Evolutionary conservation across 768 basidiomycete genomes (phyloP).

Genomic region (Pleurotus platypus): DNA sequence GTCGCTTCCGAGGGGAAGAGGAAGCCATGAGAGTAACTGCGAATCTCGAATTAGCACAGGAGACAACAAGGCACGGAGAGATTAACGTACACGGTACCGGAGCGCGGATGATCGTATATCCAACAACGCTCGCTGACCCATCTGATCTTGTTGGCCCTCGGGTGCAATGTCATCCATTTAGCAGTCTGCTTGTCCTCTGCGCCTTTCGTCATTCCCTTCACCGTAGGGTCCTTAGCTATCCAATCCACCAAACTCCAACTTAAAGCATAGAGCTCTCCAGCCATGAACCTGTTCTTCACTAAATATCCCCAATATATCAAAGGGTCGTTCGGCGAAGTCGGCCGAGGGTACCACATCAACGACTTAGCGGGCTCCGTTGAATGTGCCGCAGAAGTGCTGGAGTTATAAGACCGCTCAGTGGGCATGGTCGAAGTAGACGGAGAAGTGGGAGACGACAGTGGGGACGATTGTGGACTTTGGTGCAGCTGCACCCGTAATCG

Average conservation of each 20-base stretch:
- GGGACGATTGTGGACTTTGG: conserved; percentile 23
- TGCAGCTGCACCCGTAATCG: conserved; percentile 78
- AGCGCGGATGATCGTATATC: conserved; percentile 97
- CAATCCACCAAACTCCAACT: conserved; percentile 87
- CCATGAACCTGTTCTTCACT: conserved; percentile 93
- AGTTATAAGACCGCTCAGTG: too few species aligned
- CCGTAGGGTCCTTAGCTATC: conserved; percentile 70
- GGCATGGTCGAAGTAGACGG: not conserved
- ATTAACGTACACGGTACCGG: conserved; percentile 79
- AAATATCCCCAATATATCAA: conserved; percentile 88
- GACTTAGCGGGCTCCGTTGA: too few species aligned
- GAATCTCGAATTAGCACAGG: not conserved
- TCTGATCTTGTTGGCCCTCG: conserved; percentile 69
- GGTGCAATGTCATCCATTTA: conserved; percentile 89
- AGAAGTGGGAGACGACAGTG: not conserved
- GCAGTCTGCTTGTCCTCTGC: conserved; percentile 93
- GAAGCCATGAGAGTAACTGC: conserved; percentile 91
- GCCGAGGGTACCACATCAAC: conserved; percentile 1
- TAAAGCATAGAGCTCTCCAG: conserved; percentile 87
- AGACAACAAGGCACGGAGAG: conserved; percentile 9
- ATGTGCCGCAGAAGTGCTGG: too few species aligned
- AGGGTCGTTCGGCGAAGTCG: conserved; percentile 44
- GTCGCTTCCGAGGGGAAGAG: conserved; percentile 86
- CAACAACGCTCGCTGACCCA: conserved; percentile 94
- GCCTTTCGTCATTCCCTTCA: conserved; percentile 68